A percentile compares a stretch with the other conserved stretches of the same genome.
phyloP scores from a whole-genome alignment of 352 stramenopile genomes.

The Lagenidium giganteum region DNA sequence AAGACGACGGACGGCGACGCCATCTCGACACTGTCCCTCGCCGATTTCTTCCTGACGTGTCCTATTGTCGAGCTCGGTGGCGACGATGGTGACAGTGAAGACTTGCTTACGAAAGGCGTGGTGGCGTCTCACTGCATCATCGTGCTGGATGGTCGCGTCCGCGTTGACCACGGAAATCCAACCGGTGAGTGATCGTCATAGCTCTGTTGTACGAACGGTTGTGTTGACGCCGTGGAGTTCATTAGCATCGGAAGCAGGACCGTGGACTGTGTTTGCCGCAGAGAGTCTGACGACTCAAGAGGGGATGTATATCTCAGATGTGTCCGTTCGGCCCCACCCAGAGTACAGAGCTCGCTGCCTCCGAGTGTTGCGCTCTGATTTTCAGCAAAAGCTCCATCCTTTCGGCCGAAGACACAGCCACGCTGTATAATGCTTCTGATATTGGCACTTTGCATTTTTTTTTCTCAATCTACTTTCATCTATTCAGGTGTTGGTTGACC shows the following conservation, averaged over 20 bases:
- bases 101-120: conserved; percentile 20
- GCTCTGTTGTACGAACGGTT: conserved; percentile 18
- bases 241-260: conserved; percentile 19
- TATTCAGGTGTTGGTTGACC: too few species aligned
- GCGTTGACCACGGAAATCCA: too few species aligned
- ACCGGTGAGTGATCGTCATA: too few species aligned
- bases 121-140: conserved; percentile 27
- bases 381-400: conserved; percentile 34
- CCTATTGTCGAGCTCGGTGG: conserved; percentile 25
- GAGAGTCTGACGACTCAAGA: conserved; percentile 40
- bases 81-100: conserved; percentile 8
- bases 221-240: not conserved
- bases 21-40: conserved; percentile 19
- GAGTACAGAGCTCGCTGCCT: conserved; percentile 22
- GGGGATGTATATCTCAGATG: conserved; percentile 29
- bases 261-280: conserved; percentile 27
- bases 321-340: conserved; percentile 26
- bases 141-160: conserved; percentile 28
- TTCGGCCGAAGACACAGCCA: too few species aligned
- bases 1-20: conserved; percentile 19
- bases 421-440: too few species aligned
- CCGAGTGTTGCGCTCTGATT: conserved; percentile 31
- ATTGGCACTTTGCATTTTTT: too few species aligned
- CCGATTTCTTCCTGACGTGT: conserved; percentile 21
- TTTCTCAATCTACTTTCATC: too few species aligned